Evolutionary conservation across 352 stramenopile species (phyloP).

Genomic region (Phytopythium oedochilum): DNA sequence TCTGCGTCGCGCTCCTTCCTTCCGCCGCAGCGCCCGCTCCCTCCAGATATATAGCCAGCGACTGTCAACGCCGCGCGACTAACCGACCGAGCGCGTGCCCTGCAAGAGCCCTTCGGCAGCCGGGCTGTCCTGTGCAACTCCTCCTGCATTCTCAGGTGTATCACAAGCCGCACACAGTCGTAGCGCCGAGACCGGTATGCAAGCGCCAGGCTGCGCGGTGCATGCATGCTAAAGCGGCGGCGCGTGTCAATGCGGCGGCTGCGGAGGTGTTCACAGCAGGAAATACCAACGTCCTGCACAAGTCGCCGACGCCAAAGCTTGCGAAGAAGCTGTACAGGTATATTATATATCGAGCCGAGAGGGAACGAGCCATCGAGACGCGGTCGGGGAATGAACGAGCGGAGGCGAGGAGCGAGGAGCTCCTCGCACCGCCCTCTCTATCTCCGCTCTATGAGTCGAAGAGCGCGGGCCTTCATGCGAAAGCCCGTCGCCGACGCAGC

Average conservation of each 20-base stretch:
- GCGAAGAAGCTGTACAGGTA: constrained; percentile 4
- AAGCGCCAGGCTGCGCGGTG: background rate
- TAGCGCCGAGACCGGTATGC: background rate
- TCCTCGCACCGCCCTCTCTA: background rate
- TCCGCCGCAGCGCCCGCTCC: no score
- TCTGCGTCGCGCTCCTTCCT: background rate
- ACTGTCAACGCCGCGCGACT: background rate
- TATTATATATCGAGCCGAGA: constrained; percentile 7
- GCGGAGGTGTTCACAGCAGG: no score
- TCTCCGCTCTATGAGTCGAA: constrained; percentile 2
- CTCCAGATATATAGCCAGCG: no score
- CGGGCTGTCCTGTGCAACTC: no score
- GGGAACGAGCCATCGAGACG: background rate
- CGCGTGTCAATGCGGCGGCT: background rate
- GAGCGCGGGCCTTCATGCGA: background rate
- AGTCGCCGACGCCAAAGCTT: no score
- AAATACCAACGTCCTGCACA: no score
- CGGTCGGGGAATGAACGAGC: background rate
- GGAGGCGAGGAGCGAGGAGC: no score
- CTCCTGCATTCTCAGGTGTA: no score
- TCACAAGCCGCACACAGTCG: no score
- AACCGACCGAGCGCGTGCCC: background rate
- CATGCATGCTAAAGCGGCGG: background rate
- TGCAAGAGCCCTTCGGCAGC: background rate
- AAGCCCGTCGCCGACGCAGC: background rate